These are phyloP conservation scores for Platanus orientalis DNA, from an alignment of 164 flowering plant species.

Conservation along the genomic window DNA sequence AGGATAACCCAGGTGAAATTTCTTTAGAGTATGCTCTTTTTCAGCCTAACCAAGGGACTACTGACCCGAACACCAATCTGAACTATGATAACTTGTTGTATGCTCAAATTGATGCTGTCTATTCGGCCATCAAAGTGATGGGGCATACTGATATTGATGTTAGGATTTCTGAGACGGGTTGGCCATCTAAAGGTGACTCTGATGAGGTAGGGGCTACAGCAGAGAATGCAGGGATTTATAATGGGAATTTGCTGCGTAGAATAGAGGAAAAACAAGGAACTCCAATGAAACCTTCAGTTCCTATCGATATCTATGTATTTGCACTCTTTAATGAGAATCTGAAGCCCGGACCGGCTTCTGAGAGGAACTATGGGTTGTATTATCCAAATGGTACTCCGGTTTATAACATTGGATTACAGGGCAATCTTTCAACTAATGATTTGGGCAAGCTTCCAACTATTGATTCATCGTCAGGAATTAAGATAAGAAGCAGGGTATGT, in stretches of 20 bases:
- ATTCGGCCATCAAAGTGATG: constrained; percentile 66
- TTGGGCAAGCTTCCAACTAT: constrained; percentile 7
- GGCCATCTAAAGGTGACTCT: constrained; percentile 88
- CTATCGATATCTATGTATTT: constrained; percentile 66
- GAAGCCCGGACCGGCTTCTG: constrained; percentile 88
- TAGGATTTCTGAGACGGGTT: constrained; percentile 88
- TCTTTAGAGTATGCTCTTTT: constrained; percentile 62
- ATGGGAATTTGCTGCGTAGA: constrained; percentile 58
- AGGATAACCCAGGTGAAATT: constrained; percentile 44
- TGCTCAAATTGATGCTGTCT: constrained; percentile 93
- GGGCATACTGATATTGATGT: constrained; percentile 76
- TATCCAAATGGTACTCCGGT: constrained; percentile 80
- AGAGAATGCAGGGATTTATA: constrained; percentile 71
- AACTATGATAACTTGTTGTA: constrained; percentile 87
- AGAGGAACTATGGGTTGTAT: constrained; percentile 85
- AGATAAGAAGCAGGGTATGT: constrained; percentile 20
- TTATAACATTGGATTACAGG: constrained; percentile 63
- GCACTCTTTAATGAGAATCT: constrained; percentile 90
- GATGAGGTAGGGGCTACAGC: constrained; percentile 78
- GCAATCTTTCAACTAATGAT: constrained; percentile 58
- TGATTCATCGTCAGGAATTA: constrained; percentile 26
- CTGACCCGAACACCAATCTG: constrained; percentile 55
- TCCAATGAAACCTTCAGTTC: constrained; percentile 67
- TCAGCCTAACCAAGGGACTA: constrained; percentile 51
- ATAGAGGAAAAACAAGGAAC: constrained; percentile 59